Conservation (phyloP, 2,329 filamentous ascomycete species). For the Chrysosporium keratinophilum region DNA sequence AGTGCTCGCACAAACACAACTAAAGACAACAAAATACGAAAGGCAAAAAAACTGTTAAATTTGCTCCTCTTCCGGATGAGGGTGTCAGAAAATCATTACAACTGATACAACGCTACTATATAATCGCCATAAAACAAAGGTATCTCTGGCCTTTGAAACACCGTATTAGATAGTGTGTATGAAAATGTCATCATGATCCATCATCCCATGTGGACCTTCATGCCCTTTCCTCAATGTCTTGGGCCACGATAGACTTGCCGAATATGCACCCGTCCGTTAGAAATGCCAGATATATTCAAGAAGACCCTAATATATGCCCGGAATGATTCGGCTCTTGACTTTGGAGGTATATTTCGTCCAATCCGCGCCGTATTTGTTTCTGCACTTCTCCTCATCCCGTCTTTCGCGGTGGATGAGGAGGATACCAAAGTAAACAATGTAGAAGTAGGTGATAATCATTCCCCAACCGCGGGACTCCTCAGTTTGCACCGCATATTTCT, state of each 20-base stretch:
- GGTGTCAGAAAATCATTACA: no score
- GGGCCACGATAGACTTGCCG: neutral
- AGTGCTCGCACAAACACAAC: no score
- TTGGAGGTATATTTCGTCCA: slow-evolving; percentile 81
- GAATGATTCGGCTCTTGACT: slow-evolving; percentile 73
- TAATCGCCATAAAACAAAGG: no score
- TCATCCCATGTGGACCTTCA: no score
- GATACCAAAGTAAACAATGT: slow-evolving; percentile 81
- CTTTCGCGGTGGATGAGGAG: slow-evolving; percentile 76
- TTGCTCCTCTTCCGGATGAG: no score
- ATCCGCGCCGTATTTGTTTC: slow-evolving; percentile 80
- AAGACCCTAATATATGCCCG: slow-evolving; percentile 60
- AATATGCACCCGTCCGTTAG: neutral
- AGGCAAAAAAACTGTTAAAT: no score
- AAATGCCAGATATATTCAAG: neutral
- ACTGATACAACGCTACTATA: no score
- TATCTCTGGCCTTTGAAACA: no score
- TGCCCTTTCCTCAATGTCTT: neutral
- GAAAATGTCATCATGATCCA: no score
- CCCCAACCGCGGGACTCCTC: slow-evolving; percentile 70
- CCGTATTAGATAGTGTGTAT: no score
- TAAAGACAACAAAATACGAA: no score
- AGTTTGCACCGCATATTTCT: slow-evolving; percentile 62
- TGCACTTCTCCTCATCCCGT: slow-evolving; percentile 84
- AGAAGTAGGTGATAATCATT: slow-evolving; percentile 87